These are phyloP conservation scores for Coniella vitis DNA, from an alignment of 2,329 filamentous ascomycete genomes.

Conservation along the genomic window DNA sequence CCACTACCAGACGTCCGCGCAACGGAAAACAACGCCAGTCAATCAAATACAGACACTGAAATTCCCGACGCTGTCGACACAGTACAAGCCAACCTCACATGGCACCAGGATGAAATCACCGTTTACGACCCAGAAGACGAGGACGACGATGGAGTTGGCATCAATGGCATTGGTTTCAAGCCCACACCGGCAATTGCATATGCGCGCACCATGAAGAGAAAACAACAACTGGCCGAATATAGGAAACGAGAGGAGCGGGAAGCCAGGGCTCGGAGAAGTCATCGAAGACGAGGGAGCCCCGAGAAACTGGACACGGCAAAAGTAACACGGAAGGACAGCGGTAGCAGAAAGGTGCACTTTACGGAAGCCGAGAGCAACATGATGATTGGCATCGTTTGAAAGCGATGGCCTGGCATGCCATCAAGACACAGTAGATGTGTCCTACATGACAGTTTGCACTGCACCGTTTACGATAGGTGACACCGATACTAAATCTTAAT, in stretches of 20 bases:
- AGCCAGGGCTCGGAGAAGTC: conserved; percentile 48
- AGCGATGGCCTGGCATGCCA: neutral
- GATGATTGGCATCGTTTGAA: conserved; percentile 14
- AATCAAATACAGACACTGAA: conserved; percentile 24
- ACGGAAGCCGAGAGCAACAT: conserved; percentile 29
- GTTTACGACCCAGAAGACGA: conserved; percentile 57
- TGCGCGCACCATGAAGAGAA: conserved; percentile 48
- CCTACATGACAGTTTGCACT: neutral
- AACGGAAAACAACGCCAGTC: conserved; percentile 13
- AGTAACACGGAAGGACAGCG: conserved; percentile 22
- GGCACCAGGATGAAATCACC: conserved; percentile 63
- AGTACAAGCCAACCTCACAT: conserved; percentile 53
- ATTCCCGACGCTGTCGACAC: conserved; percentile 41
- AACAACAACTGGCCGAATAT: conserved; percentile 57
- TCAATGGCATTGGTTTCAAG: conserved; percentile 62
- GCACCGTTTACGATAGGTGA: neutral
- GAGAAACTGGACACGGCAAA: conserved; percentile 19
- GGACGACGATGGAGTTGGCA: conserved; percentile 60
- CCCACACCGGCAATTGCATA: conserved; percentile 56
- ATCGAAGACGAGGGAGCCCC: conserved; percentile 37
- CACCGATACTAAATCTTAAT: neutral
- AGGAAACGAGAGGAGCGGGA: conserved; percentile 54
- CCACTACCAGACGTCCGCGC: conserved; percentile 22
- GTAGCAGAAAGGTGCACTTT: conserved; percentile 32
- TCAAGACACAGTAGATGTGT: neutral